Evolutionary conservation across 257 asterid species (phyloP).

Genomic region (Rubia yunnanensis): DNA sequence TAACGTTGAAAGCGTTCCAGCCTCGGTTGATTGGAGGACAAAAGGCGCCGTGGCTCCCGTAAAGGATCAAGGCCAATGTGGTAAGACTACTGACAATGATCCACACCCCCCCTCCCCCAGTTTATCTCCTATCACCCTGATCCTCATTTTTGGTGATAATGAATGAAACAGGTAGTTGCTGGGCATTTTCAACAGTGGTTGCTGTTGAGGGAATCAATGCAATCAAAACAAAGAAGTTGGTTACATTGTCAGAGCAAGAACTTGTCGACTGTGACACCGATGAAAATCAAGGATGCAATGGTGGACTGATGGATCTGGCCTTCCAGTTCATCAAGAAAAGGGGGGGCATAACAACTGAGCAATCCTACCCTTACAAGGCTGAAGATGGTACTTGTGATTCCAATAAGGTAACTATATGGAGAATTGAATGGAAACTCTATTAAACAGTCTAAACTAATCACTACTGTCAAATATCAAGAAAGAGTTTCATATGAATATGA

Average conservation of each 20-base stretch:
- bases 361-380: slow-evolving; percentile 65
- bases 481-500: neutral
- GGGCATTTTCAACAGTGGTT: slow-evolving; percentile 90
- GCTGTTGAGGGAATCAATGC: slow-evolving; percentile 86
- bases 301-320: slow-evolving; percentile 85
- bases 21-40: slow-evolving; percentile 80
- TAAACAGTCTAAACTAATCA: neutral
- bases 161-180: slow-evolving; percentile 60
- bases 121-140: neutral
- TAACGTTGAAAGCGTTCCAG: slow-evolving; percentile 38
- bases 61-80: slow-evolving; percentile 90
- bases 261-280: slow-evolving; percentile 69
- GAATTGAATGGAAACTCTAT: no score
- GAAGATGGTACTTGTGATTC: slow-evolving; percentile 44
- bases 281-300: slow-evolving; percentile 69
- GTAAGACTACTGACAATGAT: slow-evolving; percentile 23
- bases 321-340: slow-evolving; percentile 47
- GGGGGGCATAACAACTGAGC: slow-evolving; percentile 78
- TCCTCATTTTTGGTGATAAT: neutral
- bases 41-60: slow-evolving; percentile 61
- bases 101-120: no score
- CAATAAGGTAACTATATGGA: slow-evolving; percentile 62
- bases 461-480: neutral
- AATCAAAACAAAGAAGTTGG: slow-evolving; percentile 47
- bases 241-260: slow-evolving; percentile 82